Conservation (phyloP, 2,329 filamentous ascomycete genomes). For the Monosporascus sp. region DNA sequence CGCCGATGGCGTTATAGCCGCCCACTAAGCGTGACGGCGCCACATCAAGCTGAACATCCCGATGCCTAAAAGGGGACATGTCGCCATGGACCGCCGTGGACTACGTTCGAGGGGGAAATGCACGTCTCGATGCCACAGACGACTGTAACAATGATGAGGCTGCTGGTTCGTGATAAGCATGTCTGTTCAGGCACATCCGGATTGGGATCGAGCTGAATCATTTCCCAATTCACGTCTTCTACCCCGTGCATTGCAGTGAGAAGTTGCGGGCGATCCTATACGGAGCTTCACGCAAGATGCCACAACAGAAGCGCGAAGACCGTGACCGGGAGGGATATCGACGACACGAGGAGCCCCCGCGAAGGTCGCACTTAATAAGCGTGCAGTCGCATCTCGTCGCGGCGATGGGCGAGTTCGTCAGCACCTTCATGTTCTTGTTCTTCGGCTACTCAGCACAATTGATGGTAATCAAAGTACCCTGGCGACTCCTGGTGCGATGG, state of each 20-base stretch:
- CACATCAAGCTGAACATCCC: background rate
- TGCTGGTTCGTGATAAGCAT: background rate
- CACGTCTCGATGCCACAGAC: background rate
- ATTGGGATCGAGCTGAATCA: too few relatives aligned
- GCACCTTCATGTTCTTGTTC: conserved; percentile 38
- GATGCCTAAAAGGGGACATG: background rate
- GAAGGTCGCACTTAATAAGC: conserved; percentile 6
- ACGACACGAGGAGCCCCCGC: background rate
- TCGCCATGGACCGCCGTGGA: background rate
- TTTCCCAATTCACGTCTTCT: too few relatives aligned
- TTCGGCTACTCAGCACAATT: conserved; percentile 31
- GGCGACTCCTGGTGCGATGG: conserved; percentile 15
- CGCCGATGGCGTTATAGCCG: too few relatives aligned
- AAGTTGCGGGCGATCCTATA: too few relatives aligned
- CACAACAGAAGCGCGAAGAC: background rate
- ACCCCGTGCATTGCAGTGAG: too few relatives aligned
- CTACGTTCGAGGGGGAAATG: background rate
- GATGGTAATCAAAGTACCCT: conserved; percentile 18
- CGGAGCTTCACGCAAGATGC: too few relatives aligned
- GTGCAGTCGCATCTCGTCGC: conserved; percentile 29
- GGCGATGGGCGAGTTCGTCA: conserved; percentile 35
- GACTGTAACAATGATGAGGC: background rate
- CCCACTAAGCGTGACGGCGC: background rate
- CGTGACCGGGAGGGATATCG: background rate
- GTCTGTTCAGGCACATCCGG: too few relatives aligned